Evolutionary conservation across 208 protist genomes (phyloP).

Genomic region (Leptomonas seymouri): DNA sequence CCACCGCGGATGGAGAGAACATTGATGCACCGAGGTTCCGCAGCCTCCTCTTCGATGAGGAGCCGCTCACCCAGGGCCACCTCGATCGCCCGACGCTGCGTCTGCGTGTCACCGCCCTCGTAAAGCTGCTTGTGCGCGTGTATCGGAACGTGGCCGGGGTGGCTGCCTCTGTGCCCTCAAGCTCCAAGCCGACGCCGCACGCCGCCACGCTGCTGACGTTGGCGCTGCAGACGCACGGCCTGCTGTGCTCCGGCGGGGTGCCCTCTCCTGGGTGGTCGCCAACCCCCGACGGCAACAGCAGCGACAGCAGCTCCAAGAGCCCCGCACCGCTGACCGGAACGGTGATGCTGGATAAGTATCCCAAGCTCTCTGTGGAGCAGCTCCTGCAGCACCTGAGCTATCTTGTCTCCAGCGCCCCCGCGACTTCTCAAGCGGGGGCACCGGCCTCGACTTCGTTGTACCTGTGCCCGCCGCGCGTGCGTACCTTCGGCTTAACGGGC

Average conservation of each 20-base stretch:
- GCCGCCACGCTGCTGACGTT: conserved; percentile 66
- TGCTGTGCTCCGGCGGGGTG: conserved; percentile 60
- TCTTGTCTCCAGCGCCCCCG: conserved; percentile 10
- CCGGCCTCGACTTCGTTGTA: not conserved
- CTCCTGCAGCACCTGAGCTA: conserved; percentile 57
- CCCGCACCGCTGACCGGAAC: not conserved
- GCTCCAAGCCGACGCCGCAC: conserved; percentile 26
- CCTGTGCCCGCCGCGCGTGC: conserved; percentile 35
- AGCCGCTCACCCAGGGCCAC: conserved; percentile 18
- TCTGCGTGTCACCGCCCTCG: conserved; percentile 38
- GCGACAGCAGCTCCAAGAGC: not conserved
- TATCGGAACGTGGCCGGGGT: not conserved
- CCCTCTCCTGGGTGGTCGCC: conserved; percentile 52
- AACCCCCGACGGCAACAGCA: conserved; percentile 12
- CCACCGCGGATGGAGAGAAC: not conserved
- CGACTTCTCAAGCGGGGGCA: too few relatives aligned
- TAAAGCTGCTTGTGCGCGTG: conserved; percentile 43
- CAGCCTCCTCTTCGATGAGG: conserved; percentile 39
- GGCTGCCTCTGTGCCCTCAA: conserved; percentile 10
- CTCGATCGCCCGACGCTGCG: conserved; percentile 35
- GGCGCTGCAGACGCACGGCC: conserved; percentile 65
- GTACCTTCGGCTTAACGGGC: conserved; percentile 56
- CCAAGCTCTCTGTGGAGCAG: conserved; percentile 46
- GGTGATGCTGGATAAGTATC: conserved; percentile 51
- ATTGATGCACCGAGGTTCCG: conserved; percentile 1